phyloP scores from a whole-genome alignment of 2,329 filamentous ascomycete genomes.

The Mycocentrospora acerina region DNA sequence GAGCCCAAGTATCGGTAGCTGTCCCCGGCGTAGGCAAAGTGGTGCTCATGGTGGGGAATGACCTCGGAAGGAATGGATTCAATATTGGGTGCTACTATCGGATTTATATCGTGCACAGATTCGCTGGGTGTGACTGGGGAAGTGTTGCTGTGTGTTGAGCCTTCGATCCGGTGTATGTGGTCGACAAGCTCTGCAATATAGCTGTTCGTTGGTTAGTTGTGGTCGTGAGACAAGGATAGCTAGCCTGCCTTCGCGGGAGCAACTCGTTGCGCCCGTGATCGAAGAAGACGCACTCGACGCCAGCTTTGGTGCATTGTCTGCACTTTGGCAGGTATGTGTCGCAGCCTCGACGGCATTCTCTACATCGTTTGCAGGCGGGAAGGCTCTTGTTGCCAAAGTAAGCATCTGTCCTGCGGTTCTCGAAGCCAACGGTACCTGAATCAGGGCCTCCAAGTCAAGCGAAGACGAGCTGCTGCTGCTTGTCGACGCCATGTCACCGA shows the following conservation, averaged over 20 bases:
- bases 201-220: conserved; percentile 12
- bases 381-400: conserved; percentile 19
- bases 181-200: conserved; percentile 40
- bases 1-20: conserved; percentile 40
- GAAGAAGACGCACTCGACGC: conserved; percentile 37
- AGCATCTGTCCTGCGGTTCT: conserved; percentile 5
- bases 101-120: conserved; percentile 11
- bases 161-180: conserved; percentile 34
- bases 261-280: conserved; percentile 36
- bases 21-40: conserved; percentile 35
- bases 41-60: conserved; percentile 28
- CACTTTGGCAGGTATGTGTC: conserved; percentile 41
- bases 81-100: conserved; percentile 8
- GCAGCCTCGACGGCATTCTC: conserved; percentile 39
- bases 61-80: conserved; percentile 18
- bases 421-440: too few species aligned
- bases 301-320: conserved; percentile 40
- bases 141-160: conserved; percentile 11
- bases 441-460: conserved; percentile 21
- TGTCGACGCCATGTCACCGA: conserved; percentile 5
- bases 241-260: conserved; percentile 32
- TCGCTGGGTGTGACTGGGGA: conserved; percentile 21
- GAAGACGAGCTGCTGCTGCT: conserved; percentile 5
- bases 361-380: conserved; percentile 39
- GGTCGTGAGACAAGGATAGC: not conserved